Percentiles rank a stretch among this genome's conserved stretches.
These are phyloP conservation scores for Aspergillus versicolor DNA, from an alignment of 2,329 filamentous ascomycete genomes.

Conservation along the genomic window DNA sequence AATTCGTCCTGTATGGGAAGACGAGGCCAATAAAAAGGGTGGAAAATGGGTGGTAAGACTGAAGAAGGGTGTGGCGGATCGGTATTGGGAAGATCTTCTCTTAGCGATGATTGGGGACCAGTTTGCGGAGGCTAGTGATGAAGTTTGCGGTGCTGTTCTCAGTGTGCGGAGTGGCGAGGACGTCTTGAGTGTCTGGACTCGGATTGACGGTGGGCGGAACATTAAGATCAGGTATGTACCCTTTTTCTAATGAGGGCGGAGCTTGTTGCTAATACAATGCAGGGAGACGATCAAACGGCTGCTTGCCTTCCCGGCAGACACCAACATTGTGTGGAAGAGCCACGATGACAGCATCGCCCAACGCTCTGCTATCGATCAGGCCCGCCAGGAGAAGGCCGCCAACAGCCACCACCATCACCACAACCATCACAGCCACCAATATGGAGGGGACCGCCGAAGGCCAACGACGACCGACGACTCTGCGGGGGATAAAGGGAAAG, in stretches of 20 bases:
- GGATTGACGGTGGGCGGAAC: constrained; percentile 87
- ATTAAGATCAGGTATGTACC: constrained; percentile 81
- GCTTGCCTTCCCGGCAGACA: constrained; percentile 81
- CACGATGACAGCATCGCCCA: constrained; percentile 96
- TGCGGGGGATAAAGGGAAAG: constrained; percentile 43
- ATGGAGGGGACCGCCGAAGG: constrained; percentile 43
- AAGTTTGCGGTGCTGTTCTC: constrained; percentile 91
- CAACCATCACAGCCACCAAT: constrained; percentile 31
- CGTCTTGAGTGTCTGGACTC: constrained; percentile 96
- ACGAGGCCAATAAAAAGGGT: constrained; percentile 92
- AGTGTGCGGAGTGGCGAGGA: constrained; percentile 95
- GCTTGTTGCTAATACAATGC: constrained; percentile 10
- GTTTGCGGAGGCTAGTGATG: constrained; percentile 86
- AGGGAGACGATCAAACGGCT: constrained; percentile 94
- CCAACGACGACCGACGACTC: constrained; percentile 44
- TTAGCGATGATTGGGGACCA: constrained; percentile 91
- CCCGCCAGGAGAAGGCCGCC: constrained; percentile 76
- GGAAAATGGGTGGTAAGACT: constrained; percentile 97
- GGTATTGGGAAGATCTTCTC: constrained; percentile 94
- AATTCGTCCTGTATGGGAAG: constrained; percentile 96
- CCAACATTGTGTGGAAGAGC: constrained; percentile 90
- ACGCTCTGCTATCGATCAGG: constrained; percentile 84
- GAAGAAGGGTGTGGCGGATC: constrained; percentile 95
- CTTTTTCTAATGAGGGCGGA: background rate
- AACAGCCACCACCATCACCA: constrained; percentile 33